phyloP scores from a whole-genome alignment of 768 basidiomycete genomes.

The Boletus sp. region DNA sequence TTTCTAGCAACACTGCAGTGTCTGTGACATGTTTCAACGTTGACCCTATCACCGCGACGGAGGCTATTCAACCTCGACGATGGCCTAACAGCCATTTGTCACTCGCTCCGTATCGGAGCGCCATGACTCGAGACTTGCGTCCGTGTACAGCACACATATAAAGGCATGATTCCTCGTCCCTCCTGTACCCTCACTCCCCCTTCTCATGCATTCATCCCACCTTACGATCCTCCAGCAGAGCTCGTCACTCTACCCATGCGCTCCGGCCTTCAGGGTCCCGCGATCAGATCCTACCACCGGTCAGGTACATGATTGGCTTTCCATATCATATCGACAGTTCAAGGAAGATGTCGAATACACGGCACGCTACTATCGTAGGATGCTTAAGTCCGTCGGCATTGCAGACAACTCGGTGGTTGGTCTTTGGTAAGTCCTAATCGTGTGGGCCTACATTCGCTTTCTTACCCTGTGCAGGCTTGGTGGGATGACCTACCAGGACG shows the following conservation, averaged over 20 bases:
- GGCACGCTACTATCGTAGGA: constrained; percentile 61
- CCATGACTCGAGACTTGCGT: constrained; percentile 15
- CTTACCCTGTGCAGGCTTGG: constrained; percentile 51
- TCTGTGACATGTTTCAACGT: constrained; percentile 37
- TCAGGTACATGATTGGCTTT: constrained; percentile 51
- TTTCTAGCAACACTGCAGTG: constrained; percentile 29
- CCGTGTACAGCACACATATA: constrained; percentile 33
- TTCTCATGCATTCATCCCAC: constrained; percentile 44
- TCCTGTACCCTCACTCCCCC: constrained; percentile 8
- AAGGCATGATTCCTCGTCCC: constrained; percentile 13
- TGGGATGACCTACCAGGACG: constrained; percentile 70
- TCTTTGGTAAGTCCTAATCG: constrained; percentile 55
- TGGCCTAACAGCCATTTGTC: constrained; percentile 31
- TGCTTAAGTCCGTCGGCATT: constrained; percentile 47
- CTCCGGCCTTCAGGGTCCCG: constrained; percentile 62
- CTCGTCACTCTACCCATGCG: constrained; percentile 46
- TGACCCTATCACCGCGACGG: constrained; percentile 33
- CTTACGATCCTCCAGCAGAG: constrained; percentile 61
- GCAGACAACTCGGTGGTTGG: constrained; percentile 61
- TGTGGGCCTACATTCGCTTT: neutral
- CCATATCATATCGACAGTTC: constrained; percentile 67
- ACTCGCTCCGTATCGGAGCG: constrained; percentile 30
- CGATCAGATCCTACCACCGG: constrained; percentile 42
- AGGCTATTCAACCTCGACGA: constrained; percentile 31
- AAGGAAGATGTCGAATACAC: constrained; percentile 60